Evolutionary conservation across 2,329 filamentous ascomycete genomes (phyloP).

Genomic region (Fonsecaea multimorphosa): DNA sequence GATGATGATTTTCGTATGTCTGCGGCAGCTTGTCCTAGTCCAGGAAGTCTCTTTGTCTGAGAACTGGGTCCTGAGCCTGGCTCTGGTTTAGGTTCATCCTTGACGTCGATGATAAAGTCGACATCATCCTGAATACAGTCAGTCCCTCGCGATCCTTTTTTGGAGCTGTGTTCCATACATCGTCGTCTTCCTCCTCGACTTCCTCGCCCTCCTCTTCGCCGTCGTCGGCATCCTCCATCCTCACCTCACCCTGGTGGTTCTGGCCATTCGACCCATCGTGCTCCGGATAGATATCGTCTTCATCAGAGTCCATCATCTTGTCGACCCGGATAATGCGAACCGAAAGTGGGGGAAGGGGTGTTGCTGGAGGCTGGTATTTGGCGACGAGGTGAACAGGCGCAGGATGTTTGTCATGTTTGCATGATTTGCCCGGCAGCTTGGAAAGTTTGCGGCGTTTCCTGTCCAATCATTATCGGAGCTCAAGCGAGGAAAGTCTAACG

Average conservation of each 20-base stretch:
- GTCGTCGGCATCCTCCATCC: slow-evolving; percentile 43
- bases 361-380: slow-evolving; percentile 1
- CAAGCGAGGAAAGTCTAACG: slow-evolving; percentile 29
- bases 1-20: slow-evolving; percentile 45
- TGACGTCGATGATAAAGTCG: slow-evolving; percentile 57
- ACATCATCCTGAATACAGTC: slow-evolving; percentile 51
- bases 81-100: slow-evolving; percentile 48
- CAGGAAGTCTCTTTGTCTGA: slow-evolving; percentile 46
- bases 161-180: slow-evolving; percentile 43
- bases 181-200: slow-evolving; percentile 45
- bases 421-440: slow-evolving; percentile 9
- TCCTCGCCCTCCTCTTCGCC: slow-evolving; percentile 38
- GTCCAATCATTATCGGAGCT: slow-evolving; percentile 18
- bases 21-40: slow-evolving; percentile 47
- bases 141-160: slow-evolving; percentile 46
- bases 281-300: slow-evolving; percentile 38
- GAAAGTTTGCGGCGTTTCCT: slow-evolving; percentile 18
- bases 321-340: neutral
- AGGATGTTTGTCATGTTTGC: slow-evolving; percentile 28
- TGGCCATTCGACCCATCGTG: slow-evolving; percentile 29
- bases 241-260: slow-evolving; percentile 30
- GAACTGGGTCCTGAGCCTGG: slow-evolving; percentile 46
- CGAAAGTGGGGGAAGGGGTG: neutral
- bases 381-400: slow-evolving; percentile 6
- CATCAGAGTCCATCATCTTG: slow-evolving; percentile 39